Percentiles rank a stretch among this genome's conserved stretches.
Evolutionary conservation across 78 protist species (phyloP).

Genomic region (Polysphondylium violaceum): DNA sequence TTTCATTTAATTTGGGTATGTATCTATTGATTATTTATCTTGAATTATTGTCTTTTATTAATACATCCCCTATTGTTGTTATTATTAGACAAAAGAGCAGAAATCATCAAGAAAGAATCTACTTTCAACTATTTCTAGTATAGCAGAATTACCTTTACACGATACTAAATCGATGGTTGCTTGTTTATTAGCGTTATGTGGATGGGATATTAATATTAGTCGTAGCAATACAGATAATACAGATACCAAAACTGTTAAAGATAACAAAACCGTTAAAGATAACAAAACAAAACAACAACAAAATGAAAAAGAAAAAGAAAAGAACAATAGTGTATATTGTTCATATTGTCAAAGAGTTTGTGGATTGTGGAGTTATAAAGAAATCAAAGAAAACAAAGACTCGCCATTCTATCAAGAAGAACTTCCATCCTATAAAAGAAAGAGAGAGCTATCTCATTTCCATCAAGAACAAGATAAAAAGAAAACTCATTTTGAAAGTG

Average conservation of each 20-base stretch:
- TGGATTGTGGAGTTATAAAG: conserved; percentile 54
- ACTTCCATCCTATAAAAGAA: conserved; percentile 11
- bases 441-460: too few relatives aligned
- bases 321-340: conserved; percentile 29
- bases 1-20: conserved; percentile 18
- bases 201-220: conserved; percentile 48
- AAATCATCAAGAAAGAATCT: background rate
- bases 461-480: conserved; percentile 12
- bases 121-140: background rate
- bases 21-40: too few relatives aligned
- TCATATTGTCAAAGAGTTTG: conserved; percentile 76
- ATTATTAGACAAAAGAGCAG: background rate
- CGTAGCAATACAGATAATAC: background rate
- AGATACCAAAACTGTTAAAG: background rate
- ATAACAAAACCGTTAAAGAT: background rate
- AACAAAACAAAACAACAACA: background rate
- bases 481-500: conserved; percentile 27
- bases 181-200: conserved; percentile 61
- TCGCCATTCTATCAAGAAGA: conserved; percentile 20
- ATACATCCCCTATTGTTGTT: background rate
- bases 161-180: conserved; percentile 21
- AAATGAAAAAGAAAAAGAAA: background rate
- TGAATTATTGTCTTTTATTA: background rate
- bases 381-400: background rate
- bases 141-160: background rate